Percentiles rank a stretch among this genome's conserved stretches.
These are phyloP conservation scores for Kitagawia praeruptora DNA, from an alignment of 129 eudicot species.

Conservation along the genomic window DNA sequence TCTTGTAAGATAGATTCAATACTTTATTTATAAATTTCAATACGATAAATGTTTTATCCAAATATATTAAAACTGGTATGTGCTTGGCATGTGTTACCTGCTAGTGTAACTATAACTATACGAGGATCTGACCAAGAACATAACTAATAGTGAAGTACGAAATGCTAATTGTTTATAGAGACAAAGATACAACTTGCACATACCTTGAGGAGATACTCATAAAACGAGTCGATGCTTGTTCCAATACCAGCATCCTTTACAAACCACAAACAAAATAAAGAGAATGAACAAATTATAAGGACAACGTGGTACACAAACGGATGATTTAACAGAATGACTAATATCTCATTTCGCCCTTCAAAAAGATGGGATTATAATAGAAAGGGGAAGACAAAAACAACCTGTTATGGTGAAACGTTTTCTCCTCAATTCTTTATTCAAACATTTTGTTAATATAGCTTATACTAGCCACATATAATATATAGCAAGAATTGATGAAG, in stretches of 20 bases:
- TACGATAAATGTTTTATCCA: not conserved
- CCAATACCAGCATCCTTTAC: slow-evolving; percentile 97
- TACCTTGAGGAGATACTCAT: slow-evolving; percentile 95
- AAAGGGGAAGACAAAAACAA: not conserved
- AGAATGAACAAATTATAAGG: not conserved
- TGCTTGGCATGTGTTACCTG: not conserved
- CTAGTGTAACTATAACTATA: too few species aligned
- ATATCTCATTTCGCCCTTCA: not conserved
- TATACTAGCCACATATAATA: too few species aligned
- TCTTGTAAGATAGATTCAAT: too few species aligned
- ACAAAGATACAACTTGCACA: not conserved
- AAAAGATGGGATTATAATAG: not conserved
- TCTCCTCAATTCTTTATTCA: too few species aligned
- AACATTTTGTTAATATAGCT: too few species aligned
- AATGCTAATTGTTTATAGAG: not conserved
- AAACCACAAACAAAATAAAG: not conserved
- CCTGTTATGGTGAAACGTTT: not conserved
- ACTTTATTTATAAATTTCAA: too few species aligned
- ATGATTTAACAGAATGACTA: not conserved
- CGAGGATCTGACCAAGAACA: not conserved
- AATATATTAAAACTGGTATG: not conserved
- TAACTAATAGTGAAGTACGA: not conserved
- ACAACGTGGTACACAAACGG: not conserved
- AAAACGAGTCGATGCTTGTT: slow-evolving; percentile 97
- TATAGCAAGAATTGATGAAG: too few species aligned